Base-by-base conservation (phyloP, 805 yeast genomes). In the Sugiyamaella americana region DNA sequence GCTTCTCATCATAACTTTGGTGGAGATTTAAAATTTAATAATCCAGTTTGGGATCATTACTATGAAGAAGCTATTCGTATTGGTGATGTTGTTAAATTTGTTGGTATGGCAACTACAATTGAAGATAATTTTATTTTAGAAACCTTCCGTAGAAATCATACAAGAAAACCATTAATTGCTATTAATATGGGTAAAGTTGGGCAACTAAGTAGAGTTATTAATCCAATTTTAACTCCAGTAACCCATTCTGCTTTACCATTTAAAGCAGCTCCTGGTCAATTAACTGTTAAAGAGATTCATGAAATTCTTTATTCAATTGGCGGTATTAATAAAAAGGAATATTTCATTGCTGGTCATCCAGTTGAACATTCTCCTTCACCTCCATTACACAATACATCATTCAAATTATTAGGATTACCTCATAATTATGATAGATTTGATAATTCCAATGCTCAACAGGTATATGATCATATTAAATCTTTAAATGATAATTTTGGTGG, bases 361-460 rank as follows among this genome's bases (percentile, higher is more conserved):
- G 74, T 89, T 47, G 65, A 76, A 5, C 96, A 89, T 63, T 88
- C 98, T 1, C 79, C 87, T 63, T 88, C 97, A 1, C 98, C 98
- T 37, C 69, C 74, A 16, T 72, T 93, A 55, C 98, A 93, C 67
- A 82, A 82, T 58, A 75, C 94, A 2, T 87, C 84, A 23, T 93
- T 83, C 68, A 60, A 76, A 47, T 67, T 73, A n/a, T 71, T 87
- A 49, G 87, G 88, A 4, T 71, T 93, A 57, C 95, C 96, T 11
- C 80, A 88, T 64, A 55, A 59, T 3, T 88, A 89, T 60, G 74
- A 66, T 13, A 71, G 73, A 51, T 79, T 77, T 59, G 96, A 87
- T 61, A 79, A 95, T 1, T 71, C 70, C 18, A 75, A 78, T 55
- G 86, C 82, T 6, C 59, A 61, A 2, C 73, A 71, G 41, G 89